Conservation (phyloP, 768 basidiomycete species). For the Trametes elegans region DNA sequence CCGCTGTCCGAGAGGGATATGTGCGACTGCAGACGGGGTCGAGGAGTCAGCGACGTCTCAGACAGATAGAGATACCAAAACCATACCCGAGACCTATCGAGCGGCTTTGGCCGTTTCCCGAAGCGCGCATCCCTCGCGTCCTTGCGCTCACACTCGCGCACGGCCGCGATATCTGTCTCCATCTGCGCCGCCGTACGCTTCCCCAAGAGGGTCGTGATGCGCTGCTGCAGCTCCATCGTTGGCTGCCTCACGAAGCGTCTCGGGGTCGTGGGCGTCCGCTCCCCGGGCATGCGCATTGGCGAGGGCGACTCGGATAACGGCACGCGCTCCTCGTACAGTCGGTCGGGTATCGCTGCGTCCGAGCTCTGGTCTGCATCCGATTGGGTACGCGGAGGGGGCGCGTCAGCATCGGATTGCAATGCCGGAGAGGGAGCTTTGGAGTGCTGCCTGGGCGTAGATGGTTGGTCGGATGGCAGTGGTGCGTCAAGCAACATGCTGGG, state of each 20-base stretch:
- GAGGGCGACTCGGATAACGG: constrained; percentile 59
- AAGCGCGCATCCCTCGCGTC: constrained; percentile 18
- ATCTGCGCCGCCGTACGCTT: constrained; percentile 44
- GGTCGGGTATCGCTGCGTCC: constrained; percentile 16
- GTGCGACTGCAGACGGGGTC: not conserved
- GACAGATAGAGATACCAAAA: not conserved
- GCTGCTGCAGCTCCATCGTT: constrained; percentile 64
- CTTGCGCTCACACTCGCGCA: not conserved
- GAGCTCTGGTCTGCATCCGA: not conserved
- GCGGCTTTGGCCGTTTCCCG: constrained; percentile 39
- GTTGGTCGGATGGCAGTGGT: not conserved
- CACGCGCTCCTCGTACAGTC: constrained; percentile 32
- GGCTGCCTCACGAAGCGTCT: constrained; percentile 30
- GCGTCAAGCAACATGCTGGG: constrained; percentile 5
- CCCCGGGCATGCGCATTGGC: constrained; percentile 34
- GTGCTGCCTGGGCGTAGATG: not conserved
- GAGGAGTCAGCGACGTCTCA: not conserved
- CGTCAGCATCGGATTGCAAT: not conserved
- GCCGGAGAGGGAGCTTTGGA: not conserved
- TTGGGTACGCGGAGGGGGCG: not conserved
- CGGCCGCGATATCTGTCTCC: constrained; percentile 30
- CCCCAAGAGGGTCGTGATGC: constrained; percentile 64
- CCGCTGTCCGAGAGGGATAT: not conserved
- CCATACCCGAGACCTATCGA: constrained; percentile 37
- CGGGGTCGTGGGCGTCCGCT: constrained; percentile 23